These are phyloP conservation scores for Xylaria sp. DNA, from an alignment of 2,329 filamentous ascomycete species.

Conservation along the genomic window DNA sequence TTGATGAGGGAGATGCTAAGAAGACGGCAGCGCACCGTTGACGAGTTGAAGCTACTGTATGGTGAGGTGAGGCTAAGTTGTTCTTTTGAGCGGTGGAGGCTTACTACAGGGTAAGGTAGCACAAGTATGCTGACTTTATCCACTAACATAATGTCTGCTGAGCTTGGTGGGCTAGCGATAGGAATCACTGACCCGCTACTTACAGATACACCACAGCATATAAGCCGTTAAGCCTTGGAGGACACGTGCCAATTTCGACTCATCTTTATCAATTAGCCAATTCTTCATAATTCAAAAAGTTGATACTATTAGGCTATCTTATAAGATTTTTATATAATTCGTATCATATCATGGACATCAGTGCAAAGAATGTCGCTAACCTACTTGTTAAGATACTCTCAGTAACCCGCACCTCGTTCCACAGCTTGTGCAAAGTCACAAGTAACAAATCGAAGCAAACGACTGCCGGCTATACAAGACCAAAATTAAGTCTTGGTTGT, in stretches of 20 bases:
- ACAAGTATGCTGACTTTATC: slow-evolving; percentile 12
- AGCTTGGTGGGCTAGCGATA: neutral
- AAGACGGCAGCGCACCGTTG: neutral
- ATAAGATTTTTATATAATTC: too few species aligned
- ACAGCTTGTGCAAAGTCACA: too few species aligned
- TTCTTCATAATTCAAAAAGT: too few species aligned
- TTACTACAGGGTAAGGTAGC: neutral
- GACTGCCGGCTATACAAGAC: too few species aligned
- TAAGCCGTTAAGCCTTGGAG: neutral
- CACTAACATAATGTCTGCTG: slow-evolving; percentile 14
- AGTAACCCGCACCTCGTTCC: too few species aligned
- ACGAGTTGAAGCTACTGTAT: neutral
- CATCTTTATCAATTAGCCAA: too few species aligned
- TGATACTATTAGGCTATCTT: too few species aligned
- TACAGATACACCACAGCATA: neutral
- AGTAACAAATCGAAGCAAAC: too few species aligned
- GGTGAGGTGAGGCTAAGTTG: neutral
- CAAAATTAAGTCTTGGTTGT: too few species aligned
- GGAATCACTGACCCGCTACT: slow-evolving; percentile 1
- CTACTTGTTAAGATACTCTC: too few species aligned
- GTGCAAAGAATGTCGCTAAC: too few species aligned
- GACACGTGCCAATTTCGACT: slow-evolving; percentile 25
- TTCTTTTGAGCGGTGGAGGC: neutral
- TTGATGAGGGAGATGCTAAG: neutral
- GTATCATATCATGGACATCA: too few species aligned